A percentile compares a stretch with the other conserved stretches of the same genome.
Conservation (phyloP, 78 protist genomes). For the Dictyostelium intermedium region DNA sequence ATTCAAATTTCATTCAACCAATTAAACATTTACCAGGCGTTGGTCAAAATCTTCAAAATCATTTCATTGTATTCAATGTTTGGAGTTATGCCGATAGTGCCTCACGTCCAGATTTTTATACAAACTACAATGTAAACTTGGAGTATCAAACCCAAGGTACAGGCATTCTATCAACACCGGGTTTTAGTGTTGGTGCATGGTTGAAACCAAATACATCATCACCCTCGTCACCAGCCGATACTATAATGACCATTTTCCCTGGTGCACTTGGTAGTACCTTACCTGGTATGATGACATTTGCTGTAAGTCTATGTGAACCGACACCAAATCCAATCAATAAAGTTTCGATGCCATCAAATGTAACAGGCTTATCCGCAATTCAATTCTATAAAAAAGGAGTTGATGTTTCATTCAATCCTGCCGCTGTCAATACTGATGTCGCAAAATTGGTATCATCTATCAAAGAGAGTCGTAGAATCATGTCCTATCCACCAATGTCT, state of each 20-base stretch:
- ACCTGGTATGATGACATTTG: constrained; percentile 31
- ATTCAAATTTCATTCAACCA: background rate
- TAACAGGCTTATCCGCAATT: background rate
- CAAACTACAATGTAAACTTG: background rate
- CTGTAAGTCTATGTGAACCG: constrained; percentile 7
- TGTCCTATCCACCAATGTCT: constrained; percentile 56
- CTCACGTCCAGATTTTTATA: constrained; percentile 8
- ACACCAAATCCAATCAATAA: background rate
- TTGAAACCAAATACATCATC: constrained; percentile 6
- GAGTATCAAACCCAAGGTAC: constrained; percentile 14
- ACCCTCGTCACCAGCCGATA: background rate
- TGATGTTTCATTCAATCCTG: background rate
- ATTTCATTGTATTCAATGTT: constrained; percentile 24
- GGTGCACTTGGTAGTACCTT: constrained; percentile 30
- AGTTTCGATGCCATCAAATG: background rate
- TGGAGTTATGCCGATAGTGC: background rate
- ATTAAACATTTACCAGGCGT: constrained; percentile 56
- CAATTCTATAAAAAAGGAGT: constrained; percentile 22
- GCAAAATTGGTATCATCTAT: background rate
- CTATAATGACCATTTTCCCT: constrained; percentile 42
- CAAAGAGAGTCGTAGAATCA: constrained; percentile 31
- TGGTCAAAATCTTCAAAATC: constrained; percentile 52
- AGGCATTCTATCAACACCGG: constrained; percentile 63
- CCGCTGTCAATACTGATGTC: background rate
- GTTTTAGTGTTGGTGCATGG: constrained; percentile 57